Evolutionary conservation across 257 asterid genomes (phyloP).

Genomic region (Plectranthus barbatus): DNA sequence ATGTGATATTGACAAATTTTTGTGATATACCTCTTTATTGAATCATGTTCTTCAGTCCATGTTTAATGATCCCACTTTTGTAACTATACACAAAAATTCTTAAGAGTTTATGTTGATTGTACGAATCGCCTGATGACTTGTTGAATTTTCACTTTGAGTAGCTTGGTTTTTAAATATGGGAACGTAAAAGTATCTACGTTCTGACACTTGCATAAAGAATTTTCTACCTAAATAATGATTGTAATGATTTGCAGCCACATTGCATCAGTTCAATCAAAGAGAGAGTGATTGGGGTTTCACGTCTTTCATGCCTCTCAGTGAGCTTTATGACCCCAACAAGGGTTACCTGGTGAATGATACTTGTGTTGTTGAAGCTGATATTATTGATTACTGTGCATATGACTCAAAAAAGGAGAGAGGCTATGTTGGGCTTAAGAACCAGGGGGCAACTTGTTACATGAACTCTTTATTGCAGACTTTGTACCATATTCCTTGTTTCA

Average conservation of each 20-base stretch:
- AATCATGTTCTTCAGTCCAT: neutral
- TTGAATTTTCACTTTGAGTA: conserved; percentile 8
- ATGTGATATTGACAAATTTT: no score
- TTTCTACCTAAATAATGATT: neutral
- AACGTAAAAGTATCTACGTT: neutral
- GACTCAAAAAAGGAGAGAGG: conserved; percentile 74
- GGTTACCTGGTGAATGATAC: conserved; percentile 55
- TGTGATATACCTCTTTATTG: neutral
- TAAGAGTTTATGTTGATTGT: neutral
- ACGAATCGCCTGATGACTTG: neutral
- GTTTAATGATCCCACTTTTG: conserved; percentile 5
- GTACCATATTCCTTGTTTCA: conserved; percentile 84
- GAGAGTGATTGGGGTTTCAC: conserved; percentile 80
- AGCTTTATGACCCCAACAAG: conserved; percentile 57
- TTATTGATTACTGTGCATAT: conserved; percentile 53
- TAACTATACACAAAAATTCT: neutral
- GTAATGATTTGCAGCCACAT: conserved; percentile 34
- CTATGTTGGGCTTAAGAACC: conserved; percentile 85
- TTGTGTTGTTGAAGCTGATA: conserved; percentile 54
- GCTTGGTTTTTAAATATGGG: neutral
- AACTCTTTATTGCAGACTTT: conserved; percentile 80
- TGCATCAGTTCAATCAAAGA: conserved; percentile 60
- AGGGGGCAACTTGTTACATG: conserved; percentile 95
- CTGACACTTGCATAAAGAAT: neutral
- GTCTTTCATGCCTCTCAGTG: conserved; percentile 63